A percentile compares a stretch with the other conserved stretches of the same genome.
phyloP scores from a whole-genome alignment of 495 filamentous ascomycete species.

The Durotheca rogersii region DNA sequence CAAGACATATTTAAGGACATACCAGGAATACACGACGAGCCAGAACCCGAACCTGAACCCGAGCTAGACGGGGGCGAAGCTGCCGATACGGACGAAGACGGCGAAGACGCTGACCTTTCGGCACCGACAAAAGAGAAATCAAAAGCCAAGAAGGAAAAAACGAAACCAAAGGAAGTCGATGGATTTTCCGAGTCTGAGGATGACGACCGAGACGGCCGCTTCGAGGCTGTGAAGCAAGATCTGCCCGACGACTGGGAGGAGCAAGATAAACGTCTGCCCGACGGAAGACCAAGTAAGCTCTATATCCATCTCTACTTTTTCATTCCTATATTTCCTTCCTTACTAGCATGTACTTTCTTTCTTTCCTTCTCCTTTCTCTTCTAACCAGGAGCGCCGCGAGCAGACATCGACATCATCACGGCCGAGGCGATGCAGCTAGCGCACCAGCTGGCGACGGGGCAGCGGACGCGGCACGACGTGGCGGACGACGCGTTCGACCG shows the following conservation, averaged over 20 bases:
- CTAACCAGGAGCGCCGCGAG: constrained; percentile 36
- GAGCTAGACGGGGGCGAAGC: constrained; percentile 54
- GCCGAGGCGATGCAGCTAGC: constrained; percentile 99
- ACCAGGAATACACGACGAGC: constrained; percentile 56
- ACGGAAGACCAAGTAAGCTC: constrained; percentile 66
- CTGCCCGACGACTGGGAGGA: constrained; percentile 67
- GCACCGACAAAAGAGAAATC: constrained; percentile 10
- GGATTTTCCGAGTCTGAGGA: constrained; percentile 43
- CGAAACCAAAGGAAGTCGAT: constrained; percentile 30
- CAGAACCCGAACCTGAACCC: constrained; percentile 45
- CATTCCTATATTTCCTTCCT: no score
- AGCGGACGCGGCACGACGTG: constrained; percentile 73
- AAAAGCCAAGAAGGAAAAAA: constrained; percentile 28
- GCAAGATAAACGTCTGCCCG: constrained; percentile 62
- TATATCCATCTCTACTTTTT: neutral
- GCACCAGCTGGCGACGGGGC: constrained; percentile 82
- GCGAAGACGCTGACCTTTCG: constrained; percentile 15
- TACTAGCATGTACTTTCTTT: no score
- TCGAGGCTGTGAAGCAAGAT: constrained; percentile 57
- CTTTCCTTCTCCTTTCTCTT: no score
- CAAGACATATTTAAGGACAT: constrained; percentile 93
- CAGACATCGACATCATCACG: constrained; percentile 96
- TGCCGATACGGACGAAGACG: constrained; percentile 36
- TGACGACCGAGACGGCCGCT: constrained; percentile 47
- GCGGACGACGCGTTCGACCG: constrained; percentile 93